Evolutionary conservation across 192 early-diverging fungal species (phyloP).

Genomic region (Coemansia sp.): DNA sequence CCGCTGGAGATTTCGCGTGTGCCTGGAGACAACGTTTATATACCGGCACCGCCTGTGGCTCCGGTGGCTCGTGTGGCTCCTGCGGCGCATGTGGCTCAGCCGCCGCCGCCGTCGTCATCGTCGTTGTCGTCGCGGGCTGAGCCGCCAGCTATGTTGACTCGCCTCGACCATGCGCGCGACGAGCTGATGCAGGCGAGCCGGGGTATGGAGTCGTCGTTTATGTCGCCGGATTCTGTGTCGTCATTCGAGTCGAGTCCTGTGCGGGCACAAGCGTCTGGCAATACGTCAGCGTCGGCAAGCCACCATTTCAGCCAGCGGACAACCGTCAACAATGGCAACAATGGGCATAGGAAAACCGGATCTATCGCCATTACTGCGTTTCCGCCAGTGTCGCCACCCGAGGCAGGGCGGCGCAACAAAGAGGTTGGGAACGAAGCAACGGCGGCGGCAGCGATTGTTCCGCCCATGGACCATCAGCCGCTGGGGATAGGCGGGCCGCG

Average conservation of each 20-base stretch:
- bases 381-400: constrained; percentile 13
- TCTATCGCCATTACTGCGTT: constrained; percentile 11
- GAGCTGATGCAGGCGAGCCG: not conserved
- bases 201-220: not conserved
- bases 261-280: not conserved
- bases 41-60: not conserved
- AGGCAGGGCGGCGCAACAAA: not conserved
- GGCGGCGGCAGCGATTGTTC: not conserved
- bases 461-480: not conserved
- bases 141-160: not conserved
- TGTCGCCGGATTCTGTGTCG: constrained; percentile 19
- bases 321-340: constrained; percentile 7
- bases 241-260: constrained; percentile 18
- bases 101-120: not conserved
- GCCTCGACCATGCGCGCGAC: not conserved
- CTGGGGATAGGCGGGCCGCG: constrained; percentile 8
- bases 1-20: constrained; percentile 20
- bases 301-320: not conserved
- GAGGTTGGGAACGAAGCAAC: constrained; percentile 1
- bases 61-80: not conserved
- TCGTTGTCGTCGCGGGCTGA: not conserved
- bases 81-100: too few relatives aligned
- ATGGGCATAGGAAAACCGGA: constrained; percentile 10
- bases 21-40: not conserved
- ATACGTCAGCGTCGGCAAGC: constrained; percentile 11